Base-by-base conservation (phyloP, 169 alveolate genomes). In the Plasmodium blacklocki region DNA sequence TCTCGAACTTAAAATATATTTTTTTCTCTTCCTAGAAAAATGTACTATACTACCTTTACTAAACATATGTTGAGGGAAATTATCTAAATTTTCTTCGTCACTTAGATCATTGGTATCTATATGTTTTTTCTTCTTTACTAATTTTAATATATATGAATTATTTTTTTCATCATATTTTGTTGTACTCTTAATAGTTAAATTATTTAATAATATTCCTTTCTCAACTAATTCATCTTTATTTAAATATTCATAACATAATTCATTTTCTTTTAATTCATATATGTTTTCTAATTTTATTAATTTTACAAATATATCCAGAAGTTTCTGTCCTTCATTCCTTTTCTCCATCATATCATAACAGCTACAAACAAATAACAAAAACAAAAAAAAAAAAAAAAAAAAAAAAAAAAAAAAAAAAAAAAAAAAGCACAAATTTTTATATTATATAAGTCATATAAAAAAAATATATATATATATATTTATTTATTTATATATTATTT, bases 81-180 rank as follows among this genome's bases (percentile, higher is more conserved):
- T 80, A n/a, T 80, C 90, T n/a, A 80, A 7, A 54, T 80, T 80
- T 4, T 80, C 90, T 1, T 80, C 90, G 56, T 80, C 90, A 19
- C 90, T 80, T 58, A 80, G 14, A 68, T 80, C 90, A 54, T 80
- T 80, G 0, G 78, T 43, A 9, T 80, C 71, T 7, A 49, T 29
- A 19, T 67, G 18, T 80, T 54, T 80, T 52, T 49, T 80, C 14
- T 72, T 80, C 26, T 50, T 80, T 7, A 80, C 90, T 58, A 80
- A 49, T 32, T 80, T 80, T 4, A 80, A 2, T 12, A 80, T 54
- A 39, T 80, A 80, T 0, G 90, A 70, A 63, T 80, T 80, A 2
- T 80, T 29, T 5, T 56, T 80, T 5, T 45, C 90, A 52, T 19
- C 59, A 66, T 80, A 62, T 39, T 80, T 80, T 58, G 62, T 68